A percentile compares a stretch with the other conserved stretches of the same genome.
Evolutionary conservation across 1,284 basidiomycete genomes (phyloP).

Genomic region (Ganoderma lingzhi): DNA sequence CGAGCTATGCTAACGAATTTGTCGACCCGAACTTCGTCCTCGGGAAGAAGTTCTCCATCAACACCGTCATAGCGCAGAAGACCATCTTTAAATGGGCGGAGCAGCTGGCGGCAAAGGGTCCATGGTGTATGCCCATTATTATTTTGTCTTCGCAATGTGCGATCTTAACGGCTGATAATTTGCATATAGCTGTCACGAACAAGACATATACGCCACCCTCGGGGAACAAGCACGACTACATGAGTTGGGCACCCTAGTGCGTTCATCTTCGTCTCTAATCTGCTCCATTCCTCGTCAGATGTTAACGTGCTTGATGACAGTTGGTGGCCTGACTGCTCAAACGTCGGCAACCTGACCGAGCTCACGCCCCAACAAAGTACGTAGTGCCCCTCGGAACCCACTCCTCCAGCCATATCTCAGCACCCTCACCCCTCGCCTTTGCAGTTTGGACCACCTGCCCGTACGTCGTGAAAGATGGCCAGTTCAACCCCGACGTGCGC

Average conservation of each 20-base stretch:
- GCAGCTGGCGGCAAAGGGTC: constrained; percentile 50
- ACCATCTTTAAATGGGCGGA: constrained; percentile 56
- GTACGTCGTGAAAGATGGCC: constrained; percentile 64
- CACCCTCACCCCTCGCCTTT: background rate
- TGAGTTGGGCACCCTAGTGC: constrained; percentile 67
- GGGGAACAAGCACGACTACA: constrained; percentile 55
- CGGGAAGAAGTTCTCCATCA: constrained; percentile 46
- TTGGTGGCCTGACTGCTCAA: constrained; percentile 66
- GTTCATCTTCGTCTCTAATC: constrained; percentile 30
- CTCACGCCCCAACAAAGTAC: constrained; percentile 54
- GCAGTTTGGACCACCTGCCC: constrained; percentile 56
- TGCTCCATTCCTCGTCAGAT: background rate
- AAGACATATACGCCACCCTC: constrained; percentile 51
- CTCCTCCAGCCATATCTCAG: background rate
- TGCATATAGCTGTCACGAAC: constrained; percentile 50
- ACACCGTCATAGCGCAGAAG: constrained; percentile 52
- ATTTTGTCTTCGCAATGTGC: background rate
- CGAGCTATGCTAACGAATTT: constrained; percentile 63
- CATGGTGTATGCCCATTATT: constrained; percentile 57
- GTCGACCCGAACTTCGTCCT: constrained; percentile 59
- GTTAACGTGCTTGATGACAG: constrained; percentile 39
- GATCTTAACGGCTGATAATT: background rate
- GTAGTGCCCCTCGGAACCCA: constrained; percentile 15
- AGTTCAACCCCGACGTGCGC: constrained; percentile 54
- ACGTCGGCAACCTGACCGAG: constrained; percentile 50